Conservation (phyloP, 2,329 filamentous ascomycete genomes). For the Daldinia eschscholtzii region DNA sequence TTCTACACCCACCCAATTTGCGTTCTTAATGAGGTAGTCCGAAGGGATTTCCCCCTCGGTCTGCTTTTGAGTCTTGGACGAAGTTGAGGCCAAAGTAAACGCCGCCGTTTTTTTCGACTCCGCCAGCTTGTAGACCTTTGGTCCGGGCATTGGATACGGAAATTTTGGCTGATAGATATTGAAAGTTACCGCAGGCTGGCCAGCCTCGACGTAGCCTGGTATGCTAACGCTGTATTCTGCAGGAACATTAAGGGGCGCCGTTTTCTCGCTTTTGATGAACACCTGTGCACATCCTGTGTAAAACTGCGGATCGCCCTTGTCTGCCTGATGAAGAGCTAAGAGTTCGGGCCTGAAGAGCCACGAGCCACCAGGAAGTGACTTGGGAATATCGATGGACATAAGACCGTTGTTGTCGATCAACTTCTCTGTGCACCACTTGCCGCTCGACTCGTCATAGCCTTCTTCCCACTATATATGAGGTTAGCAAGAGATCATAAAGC, state of each 20-base stretch:
- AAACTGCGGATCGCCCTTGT: constrained; percentile 74
- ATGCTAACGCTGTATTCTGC: constrained; percentile 68
- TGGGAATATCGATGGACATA: constrained; percentile 72
- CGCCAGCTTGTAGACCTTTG: constrained; percentile 63
- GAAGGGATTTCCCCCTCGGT: constrained; percentile 56
- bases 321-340: constrained; percentile 74
- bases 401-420: constrained; percentile 74
- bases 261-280: constrained; percentile 65
- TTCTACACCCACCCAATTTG: constrained; percentile 78
- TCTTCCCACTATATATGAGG: constrained; percentile 66
- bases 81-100: constrained; percentile 13
- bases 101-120: constrained; percentile 24
- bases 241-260: constrained; percentile 62
- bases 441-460: constrained; percentile 68
- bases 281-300: constrained; percentile 80
- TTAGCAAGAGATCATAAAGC: neutral
- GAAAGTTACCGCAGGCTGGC: constrained; percentile 69
- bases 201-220: constrained; percentile 71
- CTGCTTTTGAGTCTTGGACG: constrained; percentile 40
- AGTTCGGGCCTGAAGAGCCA: constrained; percentile 81
- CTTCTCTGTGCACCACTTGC: constrained; percentile 78
- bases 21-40: constrained; percentile 73
- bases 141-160: constrained; percentile 71
- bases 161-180: constrained; percentile 72
- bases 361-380: constrained; percentile 71